These are phyloP conservation scores for Rutstroemia sp. DNA, from an alignment of 2,329 filamentous ascomycete species.

Conservation along the genomic window DNA sequence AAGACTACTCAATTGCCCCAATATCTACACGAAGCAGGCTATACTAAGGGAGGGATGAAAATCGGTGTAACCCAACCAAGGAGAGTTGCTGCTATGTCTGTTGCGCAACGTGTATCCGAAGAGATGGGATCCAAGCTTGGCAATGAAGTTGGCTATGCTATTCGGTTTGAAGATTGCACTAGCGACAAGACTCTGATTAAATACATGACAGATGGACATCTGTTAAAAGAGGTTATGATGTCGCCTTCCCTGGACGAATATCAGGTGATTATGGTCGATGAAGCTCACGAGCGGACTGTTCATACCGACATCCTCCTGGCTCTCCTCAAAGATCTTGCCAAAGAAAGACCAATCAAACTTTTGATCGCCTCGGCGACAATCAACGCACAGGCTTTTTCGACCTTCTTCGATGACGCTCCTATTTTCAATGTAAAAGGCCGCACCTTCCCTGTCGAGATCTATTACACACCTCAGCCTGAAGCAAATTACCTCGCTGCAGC, in stretches of 20 bases:
- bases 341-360: constrained; percentile 78
- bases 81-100: constrained; percentile 93
- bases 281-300: constrained; percentile 90
- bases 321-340: constrained; percentile 79
- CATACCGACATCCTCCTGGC: constrained; percentile 86
- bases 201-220: constrained; percentile 97
- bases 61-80: constrained; percentile 91
- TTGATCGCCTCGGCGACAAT: constrained; percentile 93
- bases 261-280: constrained; percentile 89
- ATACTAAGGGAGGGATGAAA: constrained; percentile 75
- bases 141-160: constrained; percentile 87
- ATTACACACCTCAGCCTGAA: constrained; percentile 84
- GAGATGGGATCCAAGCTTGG: constrained; percentile 88
- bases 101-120: constrained; percentile 90
- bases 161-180: constrained; percentile 89
- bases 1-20: constrained; percentile 96
- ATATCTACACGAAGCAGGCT: constrained; percentile 86
- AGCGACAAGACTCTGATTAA: constrained; percentile 87
- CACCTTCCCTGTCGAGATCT: constrained; percentile 82
- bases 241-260: constrained; percentile 82
- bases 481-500: constrained; percentile 89
- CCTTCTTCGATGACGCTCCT: constrained; percentile 85
- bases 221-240: constrained; percentile 82
- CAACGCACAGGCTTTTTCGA: constrained; percentile 85
- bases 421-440: constrained; percentile 93